phyloP scores from a whole-genome alignment of 805 yeast species.

The Lachancea quebecensis region DNA sequence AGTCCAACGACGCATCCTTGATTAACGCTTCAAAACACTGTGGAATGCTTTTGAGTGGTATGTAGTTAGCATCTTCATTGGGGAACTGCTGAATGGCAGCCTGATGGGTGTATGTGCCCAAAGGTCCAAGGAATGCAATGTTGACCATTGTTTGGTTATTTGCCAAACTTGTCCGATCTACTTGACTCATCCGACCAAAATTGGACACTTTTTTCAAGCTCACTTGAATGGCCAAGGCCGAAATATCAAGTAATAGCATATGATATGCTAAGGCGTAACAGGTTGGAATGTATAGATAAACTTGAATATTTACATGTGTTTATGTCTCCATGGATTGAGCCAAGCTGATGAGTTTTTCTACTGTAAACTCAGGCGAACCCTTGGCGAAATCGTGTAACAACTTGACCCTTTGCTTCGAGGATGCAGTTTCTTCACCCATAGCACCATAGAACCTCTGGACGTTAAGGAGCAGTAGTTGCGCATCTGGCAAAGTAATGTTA shows the following conservation, averaged over 20 bases:
- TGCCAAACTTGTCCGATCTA: too few species aligned
- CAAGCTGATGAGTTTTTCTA: slow-evolving; percentile 62
- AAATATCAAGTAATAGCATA: too few species aligned
- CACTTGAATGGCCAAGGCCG: too few species aligned
- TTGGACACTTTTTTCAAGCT: too few species aligned
- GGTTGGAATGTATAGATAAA: not conserved
- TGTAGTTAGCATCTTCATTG: slow-evolving; percentile 21
- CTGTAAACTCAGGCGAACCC: slow-evolving; percentile 60
- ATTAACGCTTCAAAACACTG: slow-evolving; percentile 58
- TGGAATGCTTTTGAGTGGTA: slow-evolving; percentile 36
- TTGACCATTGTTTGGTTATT: slow-evolving; percentile 18
- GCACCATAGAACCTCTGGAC: slow-evolving; percentile 83
- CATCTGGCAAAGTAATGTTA: slow-evolving; percentile 60
- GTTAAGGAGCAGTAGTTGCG: slow-evolving; percentile 68
- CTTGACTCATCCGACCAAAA: too few species aligned
- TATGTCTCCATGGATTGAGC: slow-evolving; percentile 59
- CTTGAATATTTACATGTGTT: not conserved
- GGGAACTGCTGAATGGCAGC: slow-evolving; percentile 56
- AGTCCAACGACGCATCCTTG: slow-evolving; percentile 42
- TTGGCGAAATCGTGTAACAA: slow-evolving; percentile 61
- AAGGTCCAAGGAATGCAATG: slow-evolving; percentile 81
- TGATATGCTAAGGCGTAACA: not conserved
- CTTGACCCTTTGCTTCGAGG: slow-evolving; percentile 43
- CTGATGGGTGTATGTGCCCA: slow-evolving; percentile 90
- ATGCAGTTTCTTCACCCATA: slow-evolving; percentile 37